Evolutionary conservation across 768 basidiomycete species (phyloP).

Genomic region (Sarcodon aspratus): DNA sequence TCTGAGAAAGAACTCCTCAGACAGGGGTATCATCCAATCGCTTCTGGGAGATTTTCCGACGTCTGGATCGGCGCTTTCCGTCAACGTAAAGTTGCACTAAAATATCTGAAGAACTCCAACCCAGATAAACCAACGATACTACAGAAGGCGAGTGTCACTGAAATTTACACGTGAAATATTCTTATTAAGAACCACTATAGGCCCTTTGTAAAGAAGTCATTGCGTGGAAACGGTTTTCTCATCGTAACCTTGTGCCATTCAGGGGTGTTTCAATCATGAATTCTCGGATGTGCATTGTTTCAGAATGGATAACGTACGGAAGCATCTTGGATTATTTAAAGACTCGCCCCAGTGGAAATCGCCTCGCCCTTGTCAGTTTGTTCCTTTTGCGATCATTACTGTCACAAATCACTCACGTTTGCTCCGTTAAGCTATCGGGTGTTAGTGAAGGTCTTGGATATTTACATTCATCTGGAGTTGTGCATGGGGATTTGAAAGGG

Average conservation of each 20-base stretch:
- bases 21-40: not conserved
- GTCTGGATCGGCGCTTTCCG: conserved; percentile 1
- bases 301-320: not conserved
- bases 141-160: no score
- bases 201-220: not conserved
- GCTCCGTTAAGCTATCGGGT: not conserved
- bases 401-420: not conserved
- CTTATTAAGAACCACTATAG: not conserved
- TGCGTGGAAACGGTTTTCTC: conserved; percentile 1
- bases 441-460: not conserved
- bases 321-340: not conserved
- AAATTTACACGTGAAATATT: no score
- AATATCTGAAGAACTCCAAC: not conserved
- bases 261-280: not conserved
- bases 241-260: conserved; percentile 1
- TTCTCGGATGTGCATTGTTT: not conserved
- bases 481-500: conserved; percentile 1
- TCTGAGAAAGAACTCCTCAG: not conserved
- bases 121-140: not conserved
- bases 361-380: conserved; percentile 1
- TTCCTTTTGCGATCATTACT: not conserved
- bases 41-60: conserved; percentile 1
- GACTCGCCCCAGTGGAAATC: not conserved
- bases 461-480: not conserved
- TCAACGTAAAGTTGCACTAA: not conserved